Evolutionary conservation across 257 asterid species (phyloP).

Genomic region (Sherardia arvensis): DNA sequence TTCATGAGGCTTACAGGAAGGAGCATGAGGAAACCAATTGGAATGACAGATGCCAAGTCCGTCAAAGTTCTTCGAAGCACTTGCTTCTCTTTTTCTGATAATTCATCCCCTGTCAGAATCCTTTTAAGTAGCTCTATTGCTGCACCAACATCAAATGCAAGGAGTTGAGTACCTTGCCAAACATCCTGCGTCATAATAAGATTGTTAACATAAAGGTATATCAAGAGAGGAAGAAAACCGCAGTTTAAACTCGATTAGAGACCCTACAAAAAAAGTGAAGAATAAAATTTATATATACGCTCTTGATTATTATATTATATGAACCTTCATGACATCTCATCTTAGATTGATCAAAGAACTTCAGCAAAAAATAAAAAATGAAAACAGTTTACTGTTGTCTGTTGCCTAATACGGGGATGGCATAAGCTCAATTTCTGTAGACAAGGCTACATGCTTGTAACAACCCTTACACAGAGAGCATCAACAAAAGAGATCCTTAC

Average conservation of each 20-base stretch:
- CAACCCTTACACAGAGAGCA: not conserved
- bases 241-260: not conserved
- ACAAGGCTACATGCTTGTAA: not conserved
- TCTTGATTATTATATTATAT: too few species aligned
- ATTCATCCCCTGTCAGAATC: slow-evolving; percentile 70
- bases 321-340: not conserved
- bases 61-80: slow-evolving; percentile 87
- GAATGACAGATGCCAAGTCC: slow-evolving; percentile 92
- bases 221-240: not conserved
- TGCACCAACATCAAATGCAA: slow-evolving; percentile 87
- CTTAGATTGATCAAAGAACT: not conserved
- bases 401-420: too few species aligned
- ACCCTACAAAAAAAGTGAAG: not conserved
- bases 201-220: not conserved
- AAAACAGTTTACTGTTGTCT: not conserved
- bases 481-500: slow-evolving; percentile 26
- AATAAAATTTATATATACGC: not conserved
- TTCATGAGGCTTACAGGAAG: slow-evolving; percentile 65
- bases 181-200: slow-evolving; percentile 57
- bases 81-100: slow-evolving; percentile 87
- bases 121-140: slow-evolving; percentile 71
- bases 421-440: not conserved
- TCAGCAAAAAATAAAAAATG: not conserved
- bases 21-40: slow-evolving; percentile 94
- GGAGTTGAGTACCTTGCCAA: slow-evolving; percentile 97